A percentile compares a stretch with the other conserved stretches of the same genome.
phyloP scores from a whole-genome alignment of 1,284 basidiomycete species.

The Taiwanofungus camphoratus region DNA sequence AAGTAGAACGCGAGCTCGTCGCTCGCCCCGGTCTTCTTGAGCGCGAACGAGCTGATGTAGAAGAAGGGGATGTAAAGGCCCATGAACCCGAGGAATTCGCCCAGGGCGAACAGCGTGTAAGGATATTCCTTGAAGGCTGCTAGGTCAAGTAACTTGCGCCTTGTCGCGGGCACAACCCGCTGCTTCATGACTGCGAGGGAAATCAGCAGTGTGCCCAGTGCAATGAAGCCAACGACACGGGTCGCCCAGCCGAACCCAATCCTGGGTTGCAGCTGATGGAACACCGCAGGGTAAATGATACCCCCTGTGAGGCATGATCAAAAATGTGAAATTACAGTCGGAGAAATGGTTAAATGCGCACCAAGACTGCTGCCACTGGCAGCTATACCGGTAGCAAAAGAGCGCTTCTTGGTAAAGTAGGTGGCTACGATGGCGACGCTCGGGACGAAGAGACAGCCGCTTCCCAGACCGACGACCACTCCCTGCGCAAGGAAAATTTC shows the following conservation, averaged over 20 bases:
- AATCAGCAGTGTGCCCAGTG: conserved; percentile 6
- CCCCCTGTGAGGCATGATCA: conserved; percentile 1
- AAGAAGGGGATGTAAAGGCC: conserved; percentile 11
- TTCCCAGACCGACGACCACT: conserved; percentile 36
- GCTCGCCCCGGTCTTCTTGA: conserved; percentile 1
- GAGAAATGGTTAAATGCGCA: not conserved
- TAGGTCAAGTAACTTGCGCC: conserved; percentile 5
- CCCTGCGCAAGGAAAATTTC: conserved; percentile 28
- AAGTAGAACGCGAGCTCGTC: conserved; percentile 7
- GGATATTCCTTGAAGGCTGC: conserved; percentile 4
- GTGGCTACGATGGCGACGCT: conserved; percentile 31
- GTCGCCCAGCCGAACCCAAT: conserved; percentile 12
- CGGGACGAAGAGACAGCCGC: conserved; percentile 39
- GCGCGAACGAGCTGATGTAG: conserved; percentile 7
- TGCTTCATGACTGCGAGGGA: conserved; percentile 5
- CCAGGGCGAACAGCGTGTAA: conserved; percentile 8
- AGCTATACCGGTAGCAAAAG: conserved; percentile 4
- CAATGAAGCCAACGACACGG: conserved; percentile 10
- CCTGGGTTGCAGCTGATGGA: conserved; percentile 9
- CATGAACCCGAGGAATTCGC: conserved; percentile 6
- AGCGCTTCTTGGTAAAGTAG: conserved; percentile 5
- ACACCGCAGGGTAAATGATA: conserved; percentile 7
- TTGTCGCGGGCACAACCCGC: not conserved
- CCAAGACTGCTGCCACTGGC: conserved; percentile 6
- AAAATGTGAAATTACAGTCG: not conserved